Evolutionary conservation across 805 yeast species (phyloP), one percentile per base, ranked within the genome.

Genomic region (Kurtzmaniella cleridarum): DNA sequence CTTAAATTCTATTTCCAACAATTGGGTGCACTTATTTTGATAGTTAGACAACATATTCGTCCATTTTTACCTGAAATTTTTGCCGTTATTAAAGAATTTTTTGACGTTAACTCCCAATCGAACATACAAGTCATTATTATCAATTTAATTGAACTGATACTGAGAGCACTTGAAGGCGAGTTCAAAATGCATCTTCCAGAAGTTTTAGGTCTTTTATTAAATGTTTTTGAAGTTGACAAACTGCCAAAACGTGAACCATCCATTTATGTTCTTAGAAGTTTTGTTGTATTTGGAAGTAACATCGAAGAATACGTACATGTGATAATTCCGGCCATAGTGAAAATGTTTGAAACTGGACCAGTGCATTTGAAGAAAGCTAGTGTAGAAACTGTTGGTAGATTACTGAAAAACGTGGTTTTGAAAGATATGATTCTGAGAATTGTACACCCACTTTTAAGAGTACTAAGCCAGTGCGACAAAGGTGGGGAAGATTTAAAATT

Each of bases 381-480:
- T 0, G 81, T 93, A 40, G 82, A 81, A 35, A 79, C 95, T 0
- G 69, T 93, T 32, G 96, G 96, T 0, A 83, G 84, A 50, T 60
- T 93, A 20, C 79, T 95, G 1, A 80, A 78, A 48, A 75, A 70
- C 29, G 81, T 91, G 3, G 75, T 79, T 43, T 64, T 93, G 40
- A 79, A 79, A 41, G 98, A 91, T 48, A 83, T 89, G 87, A 82
- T 96, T 0, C 84, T 96, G 1, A 70, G 96, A 45, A 84, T 93
- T 36, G 77, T 93, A 20, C 97, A 91, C 49, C 91, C 97, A 1
- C 59, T 93, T 10, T 62, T 90, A 6, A 65, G 97, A 40, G 81
- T 88, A 0, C 61, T 93, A 36, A 48, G 56, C 13, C 64, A 60
- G 43, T 67, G 60, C 9, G 47, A 20, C 24, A 27, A 33, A 16